A percentile compares a stretch with the other conserved stretches of the same genome.
Evolutionary conservation across 179 eudicot species (phyloP).

Genomic region (Beta macrorhiza): DNA sequence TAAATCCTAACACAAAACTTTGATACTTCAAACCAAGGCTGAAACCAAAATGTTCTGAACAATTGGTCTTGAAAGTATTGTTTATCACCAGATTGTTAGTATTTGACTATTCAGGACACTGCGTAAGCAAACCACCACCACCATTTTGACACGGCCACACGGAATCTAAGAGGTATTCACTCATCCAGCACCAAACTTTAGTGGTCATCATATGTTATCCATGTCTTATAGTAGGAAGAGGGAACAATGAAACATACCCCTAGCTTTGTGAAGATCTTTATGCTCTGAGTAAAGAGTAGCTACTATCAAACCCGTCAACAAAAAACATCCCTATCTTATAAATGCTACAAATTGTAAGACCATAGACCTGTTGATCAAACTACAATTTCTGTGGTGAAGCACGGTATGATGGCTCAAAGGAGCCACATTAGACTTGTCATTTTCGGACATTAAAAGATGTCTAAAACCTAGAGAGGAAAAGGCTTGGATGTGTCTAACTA

Average conservation of each 20-base stretch:
- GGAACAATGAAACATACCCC: not conserved
- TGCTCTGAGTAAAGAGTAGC: not conserved
- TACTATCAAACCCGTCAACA: not conserved
- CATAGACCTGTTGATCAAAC: not conserved
- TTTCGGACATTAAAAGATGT: not conserved
- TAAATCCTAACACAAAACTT: too few species aligned
- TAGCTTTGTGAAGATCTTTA: not conserved
- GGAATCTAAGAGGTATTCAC: not conserved
- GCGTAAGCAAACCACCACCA: too few species aligned
- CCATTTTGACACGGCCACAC: too few species aligned
- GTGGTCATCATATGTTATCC: not conserved
- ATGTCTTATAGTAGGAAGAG: not conserved
- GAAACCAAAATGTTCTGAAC: too few species aligned
- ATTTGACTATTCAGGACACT: too few species aligned
- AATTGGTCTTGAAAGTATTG: too few species aligned
- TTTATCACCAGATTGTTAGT: too few species aligned
- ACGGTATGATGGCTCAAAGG: not conserved
- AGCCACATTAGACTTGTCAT: not conserved
- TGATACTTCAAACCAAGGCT: too few species aligned
- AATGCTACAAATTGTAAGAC: not conserved
- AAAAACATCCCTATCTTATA: too few species aligned
- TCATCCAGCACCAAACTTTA: not conserved
- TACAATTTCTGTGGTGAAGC: not conserved
- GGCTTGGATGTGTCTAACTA: not conserved
- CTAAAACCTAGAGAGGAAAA: not conserved